Evolutionary conservation across 2,329 filamentous ascomycete species (phyloP).

Genomic region (Talaromyces sp.): DNA sequence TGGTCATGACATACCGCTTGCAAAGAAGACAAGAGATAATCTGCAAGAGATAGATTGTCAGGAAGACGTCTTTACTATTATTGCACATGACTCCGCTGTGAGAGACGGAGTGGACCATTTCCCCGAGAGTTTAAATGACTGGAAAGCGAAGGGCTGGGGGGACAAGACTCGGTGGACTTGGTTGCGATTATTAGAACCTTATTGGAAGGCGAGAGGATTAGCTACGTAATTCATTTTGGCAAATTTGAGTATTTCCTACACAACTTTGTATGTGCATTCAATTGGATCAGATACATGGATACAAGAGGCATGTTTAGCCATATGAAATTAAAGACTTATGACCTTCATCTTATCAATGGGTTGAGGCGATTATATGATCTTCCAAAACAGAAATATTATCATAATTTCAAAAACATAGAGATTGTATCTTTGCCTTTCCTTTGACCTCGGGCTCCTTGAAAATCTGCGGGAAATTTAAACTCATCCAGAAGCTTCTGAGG

Average conservation of each 20-base stretch:
- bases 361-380: not conserved
- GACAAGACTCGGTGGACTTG: constrained; percentile 23
- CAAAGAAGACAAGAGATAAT: constrained; percentile 21
- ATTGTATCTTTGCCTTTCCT: not conserved
- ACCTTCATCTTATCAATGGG: not conserved
- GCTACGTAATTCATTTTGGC: not conserved
- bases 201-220: not conserved
- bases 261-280: not conserved
- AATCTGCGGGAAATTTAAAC: not conserved
- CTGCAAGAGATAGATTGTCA: constrained; percentile 27
- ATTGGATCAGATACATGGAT: not conserved
- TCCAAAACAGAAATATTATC: not conserved
- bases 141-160: constrained; percentile 28
- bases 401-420: not conserved
- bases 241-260: not conserved
- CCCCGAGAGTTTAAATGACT: constrained; percentile 27
- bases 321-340: not conserved
- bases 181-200: not conserved
- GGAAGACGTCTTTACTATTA: constrained; percentile 28
- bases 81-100: constrained; percentile 29
- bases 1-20: constrained; percentile 25
- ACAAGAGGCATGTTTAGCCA: not conserved
- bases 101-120: constrained; percentile 26
- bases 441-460: not conserved
- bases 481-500: not conserved